Evolutionary conservation across 164 flowering plant species (phyloP), one percentile per base, ranked within the genome.

Genomic region (Vitis rotundifolia): DNA sequence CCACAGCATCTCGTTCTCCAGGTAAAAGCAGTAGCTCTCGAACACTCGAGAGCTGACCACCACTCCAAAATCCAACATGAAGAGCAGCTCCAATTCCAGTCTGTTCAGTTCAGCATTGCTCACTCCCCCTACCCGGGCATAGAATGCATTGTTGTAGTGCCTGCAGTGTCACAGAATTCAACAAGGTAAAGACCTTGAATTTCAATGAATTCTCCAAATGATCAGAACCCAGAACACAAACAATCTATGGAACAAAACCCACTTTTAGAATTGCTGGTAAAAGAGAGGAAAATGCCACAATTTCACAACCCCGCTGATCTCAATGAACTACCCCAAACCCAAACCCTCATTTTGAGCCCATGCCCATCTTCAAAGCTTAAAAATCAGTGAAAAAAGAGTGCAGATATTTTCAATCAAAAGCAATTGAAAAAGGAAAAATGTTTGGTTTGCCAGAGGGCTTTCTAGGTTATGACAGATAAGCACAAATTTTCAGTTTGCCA

Each of bases 121-220:
- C 66, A 95, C 87, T 52, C 99, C 99, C 12, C 98, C 99, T n/a
- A 95, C 98, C 54, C 90, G 72, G 0, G 98, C 98, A 64, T 80
- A 95, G 69, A 92, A 87, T 58, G 93, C 92, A 73, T 95, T 95
- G 79, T 95, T 89, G 26, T 89, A 90, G 22, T 95, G 99, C 83
- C 99, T 94, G 86, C 65, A 78, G 11, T 15, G n/a, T 10, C 49
- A 22, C 16, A 18, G 29, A 10, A 47, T 53, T 9, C 7, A 26
- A 69, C 22, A n/a, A 49, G 13, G 11, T 29, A 29, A 51, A 49
- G 12, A 54, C 5, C 7, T 37, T 37, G 44, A 37, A 37, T 37
- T 37, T 37, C 44, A 37, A 37, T 37, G 44, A 14, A 50, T 47
- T 0, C n/a, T 11, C 11, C n/a, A 49, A 11, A 31, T 29, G 22